Percentiles rank a stretch among this genome's conserved stretches.
phyloP scores from a whole-genome alignment of 1,284 basidiomycete species.

The Ceratobasidium papillatum region DNA sequence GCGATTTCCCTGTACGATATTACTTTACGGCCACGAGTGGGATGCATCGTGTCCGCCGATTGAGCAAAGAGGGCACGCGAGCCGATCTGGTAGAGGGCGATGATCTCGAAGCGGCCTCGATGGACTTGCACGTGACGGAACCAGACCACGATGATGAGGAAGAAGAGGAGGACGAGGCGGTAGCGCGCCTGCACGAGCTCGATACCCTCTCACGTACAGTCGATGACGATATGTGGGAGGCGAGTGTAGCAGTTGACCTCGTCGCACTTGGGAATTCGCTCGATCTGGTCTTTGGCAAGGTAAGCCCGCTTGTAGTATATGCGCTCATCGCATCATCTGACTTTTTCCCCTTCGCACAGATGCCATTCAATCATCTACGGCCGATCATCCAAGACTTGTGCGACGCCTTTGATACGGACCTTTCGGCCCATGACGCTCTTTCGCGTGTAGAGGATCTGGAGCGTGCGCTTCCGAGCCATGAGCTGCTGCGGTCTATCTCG shows the following conservation, averaged over 20 bases:
- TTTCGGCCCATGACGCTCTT: constrained; percentile 22
- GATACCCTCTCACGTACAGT: constrained; percentile 8
- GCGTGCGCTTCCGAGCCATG: constrained; percentile 20
- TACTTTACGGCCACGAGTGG: constrained; percentile 36
- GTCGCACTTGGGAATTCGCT: constrained; percentile 31
- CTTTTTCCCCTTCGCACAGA: constrained; percentile 4
- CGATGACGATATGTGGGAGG: constrained; percentile 34
- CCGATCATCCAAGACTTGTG: constrained; percentile 34
- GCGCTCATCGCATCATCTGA: not conserved
- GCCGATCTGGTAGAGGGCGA: not conserved
- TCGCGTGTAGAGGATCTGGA: constrained; percentile 37
- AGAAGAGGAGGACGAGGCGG: constrained; percentile 7
- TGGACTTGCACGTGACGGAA: constrained; percentile 9
- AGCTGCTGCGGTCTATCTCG: constrained; percentile 15
- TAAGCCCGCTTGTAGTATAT: not conserved
- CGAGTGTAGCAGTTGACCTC: constrained; percentile 6
- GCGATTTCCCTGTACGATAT: constrained; percentile 42
- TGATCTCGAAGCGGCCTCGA: constrained; percentile 18
- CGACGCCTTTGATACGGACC: constrained; percentile 25
- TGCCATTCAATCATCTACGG: constrained; percentile 35
- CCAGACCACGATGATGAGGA: not conserved
- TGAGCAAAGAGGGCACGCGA: not conserved
- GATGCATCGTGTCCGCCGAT: constrained; percentile 21
- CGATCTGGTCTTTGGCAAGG: constrained; percentile 34
- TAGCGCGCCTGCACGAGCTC: not conserved